Evolutionary conservation across 176 grass and related monocot genomes (phyloP), one percentile per base, ranked within the genome.

Genomic region (Triticum urartu): DNA sequence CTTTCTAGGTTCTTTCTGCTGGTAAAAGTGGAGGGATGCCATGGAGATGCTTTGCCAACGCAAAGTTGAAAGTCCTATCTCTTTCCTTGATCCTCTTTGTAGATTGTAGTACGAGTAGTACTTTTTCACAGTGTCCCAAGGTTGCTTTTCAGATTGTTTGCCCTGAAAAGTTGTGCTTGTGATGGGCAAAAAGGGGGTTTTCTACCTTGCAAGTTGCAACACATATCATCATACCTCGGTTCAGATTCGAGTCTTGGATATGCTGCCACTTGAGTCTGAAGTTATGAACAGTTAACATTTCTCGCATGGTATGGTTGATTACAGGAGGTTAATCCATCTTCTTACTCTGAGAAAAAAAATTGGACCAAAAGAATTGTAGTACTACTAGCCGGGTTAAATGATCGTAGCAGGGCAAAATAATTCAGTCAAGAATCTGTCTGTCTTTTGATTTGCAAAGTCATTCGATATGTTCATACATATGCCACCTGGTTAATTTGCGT

Each of bases 121-220:
- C n/a, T n/a, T n/a, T n/a, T n/a, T n/a, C n/a, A n/a, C n/a, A n/a
- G n/a, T n/a, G n/a, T n/a, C n/a, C n/a, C n/a, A n/a, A n/a, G n/a
- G n/a, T n/a, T n/a, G n/a, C n/a, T n/a, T n/a, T n/a, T n/a, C n/a
- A n/a, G n/a, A n/a, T n/a, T n/a, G 54, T 82, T 40, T 82, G 54
- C 9, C 78, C 54, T 28, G 2, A 86, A 90, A 83, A 86, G 32
- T 32, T 42, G 64, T 56, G 64, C 39, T 33, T 83, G 52, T 39
- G 62, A 36, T 50, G 39, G 34, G 72, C 8, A 26, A 62, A 81
- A 65, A 65, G 26, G 54, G 17, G 5, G 5, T 17, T 54, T 54
- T 5, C 50, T 54, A 54, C 50, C 50, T 54, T 6, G 17, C 17
- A 70, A 77, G 34, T 22, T 75, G 70, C 58, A 75, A 11, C 4